Percentiles rank a stretch among this genome's conserved stretches.
Conservation (phyloP, 495 filamentous ascomycete species). For the Talaromyces wortmannii region DNA sequence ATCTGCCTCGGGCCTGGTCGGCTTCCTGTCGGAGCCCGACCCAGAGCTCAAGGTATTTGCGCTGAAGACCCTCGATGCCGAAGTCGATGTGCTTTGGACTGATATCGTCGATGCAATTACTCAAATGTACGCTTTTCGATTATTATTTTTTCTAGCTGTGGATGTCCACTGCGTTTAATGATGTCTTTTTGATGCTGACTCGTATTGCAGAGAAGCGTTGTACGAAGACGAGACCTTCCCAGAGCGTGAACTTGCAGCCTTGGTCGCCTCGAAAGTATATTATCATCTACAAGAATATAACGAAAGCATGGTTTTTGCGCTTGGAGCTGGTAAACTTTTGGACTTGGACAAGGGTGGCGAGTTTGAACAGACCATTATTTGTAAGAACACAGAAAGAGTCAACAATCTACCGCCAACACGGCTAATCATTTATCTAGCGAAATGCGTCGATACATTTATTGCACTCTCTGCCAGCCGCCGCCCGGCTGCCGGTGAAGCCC, state of each 20-base stretch:
- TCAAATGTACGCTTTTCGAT: slow-evolving; percentile 67
- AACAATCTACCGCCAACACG: slow-evolving; percentile 24
- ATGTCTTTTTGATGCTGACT: slow-evolving; percentile 9
- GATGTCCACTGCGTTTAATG: no score
- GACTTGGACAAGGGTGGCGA: slow-evolving; percentile 86
- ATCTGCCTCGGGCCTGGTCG: slow-evolving; percentile 89
- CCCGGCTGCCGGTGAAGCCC: slow-evolving; percentile 45
- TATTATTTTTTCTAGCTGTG: neutral
- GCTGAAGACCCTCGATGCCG: slow-evolving; percentile 85
- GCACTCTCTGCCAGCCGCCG: slow-evolving; percentile 69
- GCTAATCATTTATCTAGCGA: slow-evolving; percentile 41
- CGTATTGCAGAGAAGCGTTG: slow-evolving; percentile 70
- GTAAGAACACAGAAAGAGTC: neutral
- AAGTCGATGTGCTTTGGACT: slow-evolving; percentile 95
- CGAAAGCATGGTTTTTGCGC: slow-evolving; percentile 97
- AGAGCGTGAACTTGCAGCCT: slow-evolving; percentile 86
- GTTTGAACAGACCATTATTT: slow-evolving; percentile 98
- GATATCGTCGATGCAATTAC: slow-evolving; percentile 88
- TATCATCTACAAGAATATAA: slow-evolving; percentile 98
- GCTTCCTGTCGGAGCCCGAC: slow-evolving; percentile 92
- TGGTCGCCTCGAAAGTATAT: slow-evolving; percentile 96
- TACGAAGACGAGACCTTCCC: slow-evolving; percentile 96
- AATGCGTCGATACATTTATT: slow-evolving; percentile 98
- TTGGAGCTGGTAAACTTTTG: slow-evolving; percentile 93
- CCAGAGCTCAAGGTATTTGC: slow-evolving; percentile 89